Percentiles rank a stretch among this genome's conserved stretches.
phyloP scores from a whole-genome alignment of 1,284 basidiomycete species.

The Irpex sp. region DNA sequence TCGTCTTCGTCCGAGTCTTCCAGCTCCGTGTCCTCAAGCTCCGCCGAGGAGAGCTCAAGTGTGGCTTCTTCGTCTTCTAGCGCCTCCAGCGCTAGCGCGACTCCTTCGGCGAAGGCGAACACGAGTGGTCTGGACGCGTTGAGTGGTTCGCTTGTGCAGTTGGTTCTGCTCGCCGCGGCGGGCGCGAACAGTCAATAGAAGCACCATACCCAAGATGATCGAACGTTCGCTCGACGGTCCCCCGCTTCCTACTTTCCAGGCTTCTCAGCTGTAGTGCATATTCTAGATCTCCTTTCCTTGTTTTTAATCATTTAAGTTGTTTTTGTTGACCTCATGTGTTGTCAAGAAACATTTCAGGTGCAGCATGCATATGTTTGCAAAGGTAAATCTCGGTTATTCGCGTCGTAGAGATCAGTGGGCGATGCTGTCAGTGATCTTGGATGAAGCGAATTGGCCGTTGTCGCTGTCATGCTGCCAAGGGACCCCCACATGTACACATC shows the following conservation, averaged over 20 bases:
- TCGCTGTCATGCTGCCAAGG: background rate
- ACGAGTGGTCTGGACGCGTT: slow-evolving; percentile 1
- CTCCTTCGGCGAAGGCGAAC: background rate
- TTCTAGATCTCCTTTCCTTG: background rate
- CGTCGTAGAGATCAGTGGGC: no score
- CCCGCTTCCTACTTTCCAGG: background rate
- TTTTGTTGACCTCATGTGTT: background rate
- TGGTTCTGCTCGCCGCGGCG: background rate
- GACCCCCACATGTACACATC: background rate
- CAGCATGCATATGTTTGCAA: no score
- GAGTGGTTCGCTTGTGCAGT: background rate
- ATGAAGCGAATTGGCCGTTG: background rate
- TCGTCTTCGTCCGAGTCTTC: background rate
- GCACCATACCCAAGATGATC: no score
- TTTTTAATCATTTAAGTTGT: background rate
- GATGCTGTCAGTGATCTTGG: background rate
- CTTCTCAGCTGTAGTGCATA: background rate
- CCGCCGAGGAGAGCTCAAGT: background rate
- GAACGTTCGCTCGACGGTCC: background rate
- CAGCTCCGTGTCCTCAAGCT: background rate
- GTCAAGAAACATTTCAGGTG: no score
- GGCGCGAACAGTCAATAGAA: background rate
- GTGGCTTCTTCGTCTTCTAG: slow-evolving; percentile 2
- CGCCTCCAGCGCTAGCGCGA: slow-evolving; percentile 4
- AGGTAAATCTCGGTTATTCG: no score